Base-by-base conservation (phyloP, 169 alveolate genomes). In the Eimeria tenella region DNA sequence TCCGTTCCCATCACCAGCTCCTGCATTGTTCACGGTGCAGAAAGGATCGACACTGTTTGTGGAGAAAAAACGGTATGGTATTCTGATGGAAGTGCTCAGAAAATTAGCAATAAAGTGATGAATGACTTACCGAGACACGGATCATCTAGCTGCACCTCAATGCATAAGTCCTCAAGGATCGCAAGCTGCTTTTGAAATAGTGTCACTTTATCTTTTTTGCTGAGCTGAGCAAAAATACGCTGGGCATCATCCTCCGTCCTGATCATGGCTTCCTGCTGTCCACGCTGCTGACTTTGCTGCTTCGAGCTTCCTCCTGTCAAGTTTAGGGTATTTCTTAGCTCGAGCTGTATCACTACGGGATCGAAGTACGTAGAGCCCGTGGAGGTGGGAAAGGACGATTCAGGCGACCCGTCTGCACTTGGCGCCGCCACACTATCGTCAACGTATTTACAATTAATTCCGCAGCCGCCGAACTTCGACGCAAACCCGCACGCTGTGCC, bases 91-190 rank as follows among this genome's bases (percentile, higher is more conserved):
- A 4, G n/a, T 15, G n/a, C n/a, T 15, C 15, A 60, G n/a, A 9
- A n/a, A 4, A 6, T 15, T 4, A 4, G 70, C 70, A 15, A 60
- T n/a, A 60, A 60, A 15, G n/a, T 15, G 70, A 15, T 60, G 15
- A 15, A n/a, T 60, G 42, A 70, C 91, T 83, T 19, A 83, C 91
- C 91, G 52, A 83, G 55, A 31, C 77, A 62, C 62, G 91, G 77
- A 75, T 83, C 91, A 70, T 83, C 91, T 60, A 83, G 91, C 17
- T 58, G 65, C 63, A 83, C 91, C 62, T 83, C 91, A 11, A 83
- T 62, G 62, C 91, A 83, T 9, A 83, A 31, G 79, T 83, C 91
- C 50, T 83, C 91, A n/a, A 83, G 91, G 77, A 21, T 31, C 15
- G 42, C 74, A 52, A 83, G 58, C 53, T 83, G 91, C 23, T 25